A percentile compares a stretch with the other conserved stretches of the same genome.
These are phyloP conservation scores for Tubosaeta brunneosetosa DNA, from an alignment of 768 basidiomycete species.

Conservation along the genomic window DNA sequence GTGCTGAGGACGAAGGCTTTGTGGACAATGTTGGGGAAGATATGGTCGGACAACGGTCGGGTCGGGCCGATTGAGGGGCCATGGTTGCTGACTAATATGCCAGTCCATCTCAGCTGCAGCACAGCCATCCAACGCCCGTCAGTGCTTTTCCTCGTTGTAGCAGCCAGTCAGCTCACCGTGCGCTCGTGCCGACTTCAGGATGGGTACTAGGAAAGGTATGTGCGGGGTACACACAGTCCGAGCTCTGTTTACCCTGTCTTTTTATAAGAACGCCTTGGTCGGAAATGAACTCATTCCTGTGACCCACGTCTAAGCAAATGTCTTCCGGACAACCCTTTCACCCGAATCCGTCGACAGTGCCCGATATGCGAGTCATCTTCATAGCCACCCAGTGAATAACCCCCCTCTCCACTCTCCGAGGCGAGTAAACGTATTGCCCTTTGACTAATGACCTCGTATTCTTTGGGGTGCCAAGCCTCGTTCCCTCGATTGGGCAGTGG, in stretches of 20 bases:
- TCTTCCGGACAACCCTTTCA: conserved; percentile 27
- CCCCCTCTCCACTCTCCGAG: conserved; percentile 16
- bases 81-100: conserved; percentile 30
- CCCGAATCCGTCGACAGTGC: conserved; percentile 30
- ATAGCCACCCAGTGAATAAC: conserved; percentile 26
- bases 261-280: conserved; percentile 25
- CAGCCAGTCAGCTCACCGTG: conserved; percentile 17
- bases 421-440: conserved; percentile 26
- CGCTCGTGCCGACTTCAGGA: conserved; percentile 2
- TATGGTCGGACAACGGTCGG: conserved; percentile 33
- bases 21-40: conserved; percentile 25
- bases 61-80: conserved; percentile 32
- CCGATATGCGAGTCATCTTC: conserved; percentile 16
- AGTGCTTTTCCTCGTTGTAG: conserved; percentile 15
- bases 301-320: conserved; percentile 21
- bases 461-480: conserved; percentile 19
- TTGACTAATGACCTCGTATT: conserved; percentile 27
- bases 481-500: conserved; percentile 14
- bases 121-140: conserved; percentile 19
- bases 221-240: conserved; percentile 15
- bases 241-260: conserved; percentile 16
- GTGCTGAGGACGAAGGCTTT: conserved; percentile 17
- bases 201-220: conserved; percentile 15
- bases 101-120: conserved; percentile 26
- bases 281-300: conserved; percentile 36